A percentile compares a stretch with the other conserved stretches of the same genome.
Conservation (phyloP, 495 filamentous ascomycete genomes). For the Aeminium ludgeri region DNA sequence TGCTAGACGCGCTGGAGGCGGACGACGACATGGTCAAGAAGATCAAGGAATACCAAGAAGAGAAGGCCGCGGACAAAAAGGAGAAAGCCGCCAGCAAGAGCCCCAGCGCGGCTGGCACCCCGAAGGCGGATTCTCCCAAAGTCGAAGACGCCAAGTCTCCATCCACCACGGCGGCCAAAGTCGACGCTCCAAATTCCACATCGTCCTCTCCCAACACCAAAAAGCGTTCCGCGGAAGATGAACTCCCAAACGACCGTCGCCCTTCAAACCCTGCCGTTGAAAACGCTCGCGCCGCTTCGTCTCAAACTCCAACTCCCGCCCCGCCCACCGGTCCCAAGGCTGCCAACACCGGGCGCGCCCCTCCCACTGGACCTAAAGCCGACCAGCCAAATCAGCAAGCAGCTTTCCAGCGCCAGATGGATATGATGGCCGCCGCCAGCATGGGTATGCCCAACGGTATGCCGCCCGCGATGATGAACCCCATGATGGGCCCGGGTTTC, state of each 20-base stretch:
- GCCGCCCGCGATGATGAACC: conserved; percentile 12
- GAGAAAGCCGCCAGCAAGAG: conserved; percentile 38
- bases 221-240: conserved; percentile 70
- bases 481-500: conserved; percentile 13
- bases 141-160: neutral
- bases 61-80: conserved; percentile 47
- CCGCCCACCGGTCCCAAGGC: neutral
- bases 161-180: conserved; percentile 3
- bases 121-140: conserved; percentile 3
- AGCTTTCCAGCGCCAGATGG: conserved; percentile 20
- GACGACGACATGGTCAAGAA: conserved; percentile 64
- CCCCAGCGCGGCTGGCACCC: conserved; percentile 21
- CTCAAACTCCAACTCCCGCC: conserved; percentile 13
- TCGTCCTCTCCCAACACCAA: conserved; percentile 30
- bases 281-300: conserved; percentile 18
- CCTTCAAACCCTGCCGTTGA: conserved; percentile 37
- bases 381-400: conserved; percentile 15
- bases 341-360: too few species aligned
- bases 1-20: conserved; percentile 74
- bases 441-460: conserved; percentile 13
- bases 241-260: conserved; percentile 45
- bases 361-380: conserved; percentile 17
- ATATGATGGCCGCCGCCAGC: conserved; percentile 17
- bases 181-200: conserved; percentile 7
- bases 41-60: conserved; percentile 61